Evolutionary conservation across 805 yeast genomes (phyloP), one percentile per base, ranked within the genome.

Genomic region (Candida chauliodis): DNA sequence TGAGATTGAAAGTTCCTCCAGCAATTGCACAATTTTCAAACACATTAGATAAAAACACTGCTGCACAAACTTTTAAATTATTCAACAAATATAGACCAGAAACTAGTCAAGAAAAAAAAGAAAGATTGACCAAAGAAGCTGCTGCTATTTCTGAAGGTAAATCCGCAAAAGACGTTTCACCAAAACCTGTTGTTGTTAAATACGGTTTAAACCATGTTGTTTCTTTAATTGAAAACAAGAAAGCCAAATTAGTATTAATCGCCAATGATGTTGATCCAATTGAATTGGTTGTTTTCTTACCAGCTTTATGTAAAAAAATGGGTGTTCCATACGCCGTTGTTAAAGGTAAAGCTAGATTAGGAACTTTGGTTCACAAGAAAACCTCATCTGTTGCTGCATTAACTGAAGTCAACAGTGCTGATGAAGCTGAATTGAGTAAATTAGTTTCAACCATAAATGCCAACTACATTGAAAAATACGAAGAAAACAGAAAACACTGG

Each of bases 181-280:
- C 89, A 69, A 91, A 91, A 81, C 98, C 99, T 62, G 87, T 78
- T 73, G 91, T 78, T 60, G 95, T 91, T 70, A 91, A 91, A 81
- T 91, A 82, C 80, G 99, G 99, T 81, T 80, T 91, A 64, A 91
- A 91, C 90, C 99, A 91, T 77, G 96, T 91, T 76, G 96, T 90
- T 61, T 84, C 95, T 48, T 81, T 91, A 56, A 74, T 91, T 60
- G 99, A 91, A 82, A 87, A 88, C 95, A 93, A 91, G 84, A 91
- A 91, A 83, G 95, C 96, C 56, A 86, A 88, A 75, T 81, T 91
- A 59, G 97, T 91, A 49, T 81, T 91, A 72, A 91, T 91, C 63
- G 98, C 99, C 69, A 84, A 91, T 78, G 99, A 91, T 59, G 99
- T 91, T 61, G 99, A 91, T 79, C 99, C 99, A 66, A 86, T 91